phyloP scores from a whole-genome alignment of 768 basidiomycete species.

The Xerocomellus dryophilus region DNA sequence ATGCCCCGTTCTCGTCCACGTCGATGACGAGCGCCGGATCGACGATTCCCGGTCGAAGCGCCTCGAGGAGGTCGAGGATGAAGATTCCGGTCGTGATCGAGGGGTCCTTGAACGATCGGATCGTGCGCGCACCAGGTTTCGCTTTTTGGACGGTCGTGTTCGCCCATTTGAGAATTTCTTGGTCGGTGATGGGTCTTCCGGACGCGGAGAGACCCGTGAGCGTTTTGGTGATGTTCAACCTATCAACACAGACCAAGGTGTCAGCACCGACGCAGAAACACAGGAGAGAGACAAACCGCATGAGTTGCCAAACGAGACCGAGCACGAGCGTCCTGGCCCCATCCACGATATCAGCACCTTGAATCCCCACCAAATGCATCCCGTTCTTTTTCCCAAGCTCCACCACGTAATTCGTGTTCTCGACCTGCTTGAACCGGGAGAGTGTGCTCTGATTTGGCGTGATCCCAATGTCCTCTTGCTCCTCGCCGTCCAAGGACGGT shows the following conservation, averaged over 20 bases:
- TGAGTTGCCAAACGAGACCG: conserved; percentile 96
- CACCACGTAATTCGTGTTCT: conserved; percentile 96
- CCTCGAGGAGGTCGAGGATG: conserved; percentile 90
- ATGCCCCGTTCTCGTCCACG: conserved; percentile 59
- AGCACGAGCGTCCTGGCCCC: conserved; percentile 89
- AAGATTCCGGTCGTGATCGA: conserved; percentile 84
- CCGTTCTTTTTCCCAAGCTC: conserved; percentile 91
- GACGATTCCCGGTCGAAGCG: conserved; percentile 90
- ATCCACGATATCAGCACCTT: conserved; percentile 96
- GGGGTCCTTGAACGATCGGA: conserved; percentile 95
- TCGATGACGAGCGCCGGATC: conserved; percentile 77
- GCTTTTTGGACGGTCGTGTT: conserved; percentile 80
- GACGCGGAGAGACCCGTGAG: conserved; percentile 66
- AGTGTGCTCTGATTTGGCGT: conserved; percentile 81
- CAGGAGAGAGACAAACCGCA: conserved; percentile 56
- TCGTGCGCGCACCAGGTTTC: conserved; percentile 55
- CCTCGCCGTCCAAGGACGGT: conserved; percentile 44
- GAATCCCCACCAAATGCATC: conserved; percentile 96
- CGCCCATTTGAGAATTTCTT: conserved; percentile 95
- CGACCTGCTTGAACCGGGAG: conserved; percentile 95
- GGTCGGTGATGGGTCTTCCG: conserved; percentile 85
- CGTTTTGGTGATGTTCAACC: conserved; percentile 88
- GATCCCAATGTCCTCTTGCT: conserved; percentile 77
- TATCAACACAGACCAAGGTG: conserved; percentile 20
- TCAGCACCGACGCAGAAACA: neutral